Conservation (phyloP, 345 rosid species). For the Conringia planisiliqua region DNA sequence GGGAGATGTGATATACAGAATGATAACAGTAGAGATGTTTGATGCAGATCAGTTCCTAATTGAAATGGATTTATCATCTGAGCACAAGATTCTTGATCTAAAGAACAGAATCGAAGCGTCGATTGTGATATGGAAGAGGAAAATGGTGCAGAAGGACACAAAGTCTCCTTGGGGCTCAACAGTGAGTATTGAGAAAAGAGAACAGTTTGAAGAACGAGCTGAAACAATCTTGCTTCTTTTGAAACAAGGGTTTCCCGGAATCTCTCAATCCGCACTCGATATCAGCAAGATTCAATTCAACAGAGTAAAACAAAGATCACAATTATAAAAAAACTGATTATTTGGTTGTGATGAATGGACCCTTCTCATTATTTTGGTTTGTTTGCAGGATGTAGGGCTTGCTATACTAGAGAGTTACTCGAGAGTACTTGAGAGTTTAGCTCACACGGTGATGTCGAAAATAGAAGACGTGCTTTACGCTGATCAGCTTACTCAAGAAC, state of each 20-base stretch:
- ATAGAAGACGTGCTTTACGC: constrained; percentile 79
- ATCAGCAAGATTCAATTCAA: constrained; percentile 78
- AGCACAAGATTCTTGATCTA: constrained; percentile 76
- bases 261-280: constrained; percentile 80
- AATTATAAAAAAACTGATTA: background rate
- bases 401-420: constrained; percentile 86
- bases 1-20: constrained; percentile 67
- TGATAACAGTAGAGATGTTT: constrained; percentile 70
- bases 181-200: constrained; percentile 84
- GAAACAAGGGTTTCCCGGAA: constrained; percentile 76
- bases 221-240: constrained; percentile 72
- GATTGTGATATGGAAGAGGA: constrained; percentile 80
- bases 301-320: constrained; percentile 6
- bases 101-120: constrained; percentile 93
- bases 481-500: constrained; percentile 54
- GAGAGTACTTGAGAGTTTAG: constrained; percentile 79
- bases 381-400: constrained; percentile 74
- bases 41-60: constrained; percentile 76
- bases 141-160: constrained; percentile 74
- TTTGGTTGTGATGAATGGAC: background rate
- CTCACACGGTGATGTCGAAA: constrained; percentile 67
- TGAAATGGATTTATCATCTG: constrained; percentile 67
- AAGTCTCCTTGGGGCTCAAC: constrained; percentile 87
- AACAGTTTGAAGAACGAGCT: constrained; percentile 86
- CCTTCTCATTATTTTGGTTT: background rate